phyloP scores from a whole-genome alignment of 2,329 filamentous ascomycete species.

The Lachnellula subtilissima region DNA sequence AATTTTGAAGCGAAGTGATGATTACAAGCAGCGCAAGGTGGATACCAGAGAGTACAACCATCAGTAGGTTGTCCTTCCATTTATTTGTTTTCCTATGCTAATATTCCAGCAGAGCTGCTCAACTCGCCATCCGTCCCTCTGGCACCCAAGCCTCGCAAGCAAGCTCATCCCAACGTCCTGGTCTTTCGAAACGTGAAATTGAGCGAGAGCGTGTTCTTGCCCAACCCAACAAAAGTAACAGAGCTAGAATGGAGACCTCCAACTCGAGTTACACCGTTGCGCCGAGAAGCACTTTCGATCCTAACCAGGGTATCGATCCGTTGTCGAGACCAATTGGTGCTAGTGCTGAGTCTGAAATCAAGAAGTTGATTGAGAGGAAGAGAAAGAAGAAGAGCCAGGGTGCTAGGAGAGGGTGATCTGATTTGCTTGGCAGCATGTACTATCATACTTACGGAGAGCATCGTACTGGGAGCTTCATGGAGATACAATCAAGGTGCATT shows the following conservation, averaged over 20 bases:
- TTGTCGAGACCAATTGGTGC: constrained; percentile 53
- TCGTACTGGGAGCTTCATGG: too few relatives aligned
- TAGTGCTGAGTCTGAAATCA: constrained; percentile 60
- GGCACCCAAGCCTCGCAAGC: constrained; percentile 27
- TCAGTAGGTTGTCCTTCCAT: constrained; percentile 42
- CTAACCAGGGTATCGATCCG: constrained; percentile 44
- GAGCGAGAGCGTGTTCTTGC: constrained; percentile 56
- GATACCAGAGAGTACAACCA: constrained; percentile 61
- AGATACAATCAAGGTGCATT: too few relatives aligned
- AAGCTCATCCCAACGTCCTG: constrained; percentile 23
- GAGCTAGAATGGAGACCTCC: constrained; percentile 42
- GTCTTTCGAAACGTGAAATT: constrained; percentile 28
- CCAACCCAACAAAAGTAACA: constrained; percentile 49
- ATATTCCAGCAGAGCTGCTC: constrained; percentile 25
- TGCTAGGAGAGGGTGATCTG: background rate
- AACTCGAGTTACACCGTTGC: constrained; percentile 33
- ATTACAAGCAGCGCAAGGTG: constrained; percentile 80
- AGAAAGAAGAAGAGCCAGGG: constrained; percentile 45
- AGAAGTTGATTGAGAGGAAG: constrained; percentile 58
- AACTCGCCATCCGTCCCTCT: constrained; percentile 31
- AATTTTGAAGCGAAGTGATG: constrained; percentile 87
- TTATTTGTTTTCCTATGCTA: constrained; percentile 6
- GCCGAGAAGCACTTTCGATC: constrained; percentile 55
- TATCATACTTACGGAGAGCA: background rate
- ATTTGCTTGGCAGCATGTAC: background rate